Base-by-base conservation (phyloP, 1,284 basidiomycete genomes). In the Boletus hoseneyae region DNA sequence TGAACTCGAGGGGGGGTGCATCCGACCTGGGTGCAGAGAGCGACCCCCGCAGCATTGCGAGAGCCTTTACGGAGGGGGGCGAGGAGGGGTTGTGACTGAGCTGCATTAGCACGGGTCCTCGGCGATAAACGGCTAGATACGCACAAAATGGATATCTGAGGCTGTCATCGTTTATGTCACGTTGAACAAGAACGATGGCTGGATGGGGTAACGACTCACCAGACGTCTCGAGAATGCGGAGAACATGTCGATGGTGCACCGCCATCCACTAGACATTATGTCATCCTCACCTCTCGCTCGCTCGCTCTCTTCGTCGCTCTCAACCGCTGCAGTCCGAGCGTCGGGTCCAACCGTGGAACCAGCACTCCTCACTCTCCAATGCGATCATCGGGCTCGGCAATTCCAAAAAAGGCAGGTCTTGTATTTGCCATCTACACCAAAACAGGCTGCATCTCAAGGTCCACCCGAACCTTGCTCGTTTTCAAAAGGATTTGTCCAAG, bases 121-220 rank as follows among this genome's bases (percentile, higher is more conserved):
- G 54, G 46, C 2, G 55, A 44, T 16, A 21, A 23, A 53, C 34
- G 38, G 42, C 10, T 11, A 23, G 21, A 12, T 6, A 65, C 82
- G 57, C 58, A 84, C 82, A 84, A 84, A n/a, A 84, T 82, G 2
- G 82, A 83, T 18, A 84, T 72, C 59, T 84, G 75, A 7, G 80
- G 80, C 82, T 83, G 47, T 46, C n/a, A 51, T 27, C n/a, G n/a
- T 21, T 32, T 11, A 44, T 42, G 41, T 51, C 45, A 47, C 45
- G 38, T 30, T 18, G 42, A 25, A 27, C 41, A 16, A 37, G 6
- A 41, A 25, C 23, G 3, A 30, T 11, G 4, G 7, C 16, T 23
- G 8, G 29, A 53, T 42, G 45, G 37, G 27, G 39, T 6, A 50
- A 38, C 19, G 8, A 57, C 62, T 7, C 15, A 66, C 62, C 53